These are phyloP conservation scores for Chalciporus piperatus DNA, from an alignment of 768 basidiomycete genomes.

Conservation along the genomic window DNA sequence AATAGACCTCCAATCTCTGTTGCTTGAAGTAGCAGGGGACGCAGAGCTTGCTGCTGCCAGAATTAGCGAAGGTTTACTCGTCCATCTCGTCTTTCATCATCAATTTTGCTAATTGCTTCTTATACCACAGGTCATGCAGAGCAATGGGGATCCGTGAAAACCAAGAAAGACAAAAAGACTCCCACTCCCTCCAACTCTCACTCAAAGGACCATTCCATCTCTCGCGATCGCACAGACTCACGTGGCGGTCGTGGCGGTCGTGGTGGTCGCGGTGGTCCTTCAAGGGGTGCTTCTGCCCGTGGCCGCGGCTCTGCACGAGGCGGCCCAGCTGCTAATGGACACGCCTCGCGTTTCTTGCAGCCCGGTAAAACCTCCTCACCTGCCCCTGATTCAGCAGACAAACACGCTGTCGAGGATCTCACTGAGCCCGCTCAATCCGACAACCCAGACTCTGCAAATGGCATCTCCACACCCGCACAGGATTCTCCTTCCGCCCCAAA, in stretches of 20 bases:
- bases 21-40: constrained; percentile 68
- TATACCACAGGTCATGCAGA: constrained; percentile 57
- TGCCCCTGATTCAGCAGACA: constrained; percentile 34
- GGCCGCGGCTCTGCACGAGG: constrained; percentile 42
- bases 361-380: constrained; percentile 30
- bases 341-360: constrained; percentile 23
- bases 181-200: constrained; percentile 33
- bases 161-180: constrained; percentile 84
- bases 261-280: constrained; percentile 57
- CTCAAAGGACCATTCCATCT: constrained; percentile 45
- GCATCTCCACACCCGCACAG: constrained; percentile 1
- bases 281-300: constrained; percentile 45
- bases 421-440: constrained; percentile 12
- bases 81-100: neutral
- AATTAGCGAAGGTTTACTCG: constrained; percentile 64
- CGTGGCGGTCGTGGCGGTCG: constrained; percentile 63
- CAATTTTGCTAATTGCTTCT: constrained; percentile 9
- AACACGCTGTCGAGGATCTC: constrained; percentile 16
- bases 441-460: constrained; percentile 19
- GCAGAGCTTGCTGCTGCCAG: constrained; percentile 65
- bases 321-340: constrained; percentile 31
- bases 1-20: constrained; percentile 63
- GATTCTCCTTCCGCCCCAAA: constrained; percentile 16
- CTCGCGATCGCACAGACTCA: constrained; percentile 37
- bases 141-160: constrained; percentile 81